phyloP scores from a whole-genome alignment of 139 green algal species.

The Trebouxia sp. region DNA sequence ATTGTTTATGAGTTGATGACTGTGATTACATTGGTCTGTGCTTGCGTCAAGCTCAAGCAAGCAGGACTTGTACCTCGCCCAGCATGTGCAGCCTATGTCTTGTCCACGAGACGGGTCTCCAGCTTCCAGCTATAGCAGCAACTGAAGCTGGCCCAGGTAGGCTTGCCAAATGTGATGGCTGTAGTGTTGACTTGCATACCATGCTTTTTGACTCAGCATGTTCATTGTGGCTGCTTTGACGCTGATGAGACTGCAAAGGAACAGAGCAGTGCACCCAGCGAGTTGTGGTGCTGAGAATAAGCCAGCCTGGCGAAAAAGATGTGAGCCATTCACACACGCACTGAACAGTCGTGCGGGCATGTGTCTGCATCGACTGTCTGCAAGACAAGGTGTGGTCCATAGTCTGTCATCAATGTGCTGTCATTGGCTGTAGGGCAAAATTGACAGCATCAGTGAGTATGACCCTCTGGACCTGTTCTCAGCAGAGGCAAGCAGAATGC shows the following conservation, averaged over 20 bases:
- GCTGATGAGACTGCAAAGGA: not conserved
- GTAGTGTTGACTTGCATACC: not conserved
- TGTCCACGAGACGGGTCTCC: slow-evolving; percentile 42
- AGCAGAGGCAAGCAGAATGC: slow-evolving; percentile 39
- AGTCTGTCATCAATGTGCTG: not conserved
- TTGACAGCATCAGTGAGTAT: slow-evolving; percentile 53
- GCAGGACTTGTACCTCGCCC: slow-evolving; percentile 41
- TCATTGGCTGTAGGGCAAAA: slow-evolving; percentile 42
- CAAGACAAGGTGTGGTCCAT: not conserved
- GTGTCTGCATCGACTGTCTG: not conserved
- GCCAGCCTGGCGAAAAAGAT: too few relatives aligned
- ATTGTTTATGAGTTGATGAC: too few relatives aligned
- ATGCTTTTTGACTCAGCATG: not conserved
- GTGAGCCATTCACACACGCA: not conserved
- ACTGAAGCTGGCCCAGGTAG: slow-evolving; percentile 65
- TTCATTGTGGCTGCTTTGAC: not conserved
- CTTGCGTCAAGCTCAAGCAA: slow-evolving; percentile 78
- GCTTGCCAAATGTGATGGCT: not conserved
- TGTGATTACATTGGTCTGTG: too few relatives aligned
- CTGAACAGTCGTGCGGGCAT: not conserved
- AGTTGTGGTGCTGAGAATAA: not conserved
- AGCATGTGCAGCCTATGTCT: slow-evolving; percentile 20
- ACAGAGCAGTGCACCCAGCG: not conserved
- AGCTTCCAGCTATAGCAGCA: slow-evolving; percentile 67
- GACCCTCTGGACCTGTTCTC: slow-evolving; percentile 84